A percentile compares a stretch with the other conserved stretches of the same genome.
Evolutionary conservation across 2,329 filamentous ascomycete species (phyloP).

Genomic region (Verticillium alfalfae): DNA sequence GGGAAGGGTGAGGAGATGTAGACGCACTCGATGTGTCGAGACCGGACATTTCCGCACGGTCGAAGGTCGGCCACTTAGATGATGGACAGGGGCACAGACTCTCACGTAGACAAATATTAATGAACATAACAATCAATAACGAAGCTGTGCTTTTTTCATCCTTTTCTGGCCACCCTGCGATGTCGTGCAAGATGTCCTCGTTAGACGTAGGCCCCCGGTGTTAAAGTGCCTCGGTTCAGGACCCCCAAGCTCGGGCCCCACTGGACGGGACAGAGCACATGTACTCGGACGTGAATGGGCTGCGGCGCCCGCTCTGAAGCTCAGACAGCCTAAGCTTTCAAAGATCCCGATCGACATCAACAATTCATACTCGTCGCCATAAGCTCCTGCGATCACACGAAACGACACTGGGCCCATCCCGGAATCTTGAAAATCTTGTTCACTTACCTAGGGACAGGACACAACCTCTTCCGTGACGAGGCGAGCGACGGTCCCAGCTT

Average conservation of each 20-base stretch:
- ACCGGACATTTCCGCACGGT: slow-evolving; percentile 6
- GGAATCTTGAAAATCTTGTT: neutral
- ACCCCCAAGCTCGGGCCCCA: neutral
- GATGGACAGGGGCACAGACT: slow-evolving; percentile 12
- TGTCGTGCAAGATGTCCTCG: neutral
- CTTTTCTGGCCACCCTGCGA: neutral
- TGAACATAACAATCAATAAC: slow-evolving; percentile 20
- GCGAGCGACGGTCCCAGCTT: neutral
- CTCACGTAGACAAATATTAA: slow-evolving; percentile 31
- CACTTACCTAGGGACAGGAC: neutral
- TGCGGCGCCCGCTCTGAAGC: neutral
- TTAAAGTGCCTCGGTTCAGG: neutral
- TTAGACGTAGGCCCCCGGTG: neutral
- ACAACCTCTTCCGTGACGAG: neutral
- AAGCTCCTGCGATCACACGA: neutral
- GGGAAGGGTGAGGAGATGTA: slow-evolving; percentile 6
- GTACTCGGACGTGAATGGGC: neutral
- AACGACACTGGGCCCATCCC: neutral
- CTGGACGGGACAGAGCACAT: too few species aligned
- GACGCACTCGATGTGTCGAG: slow-evolving; percentile 4
- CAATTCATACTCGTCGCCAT: neutral
- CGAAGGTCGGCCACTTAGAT: slow-evolving; percentile 8
- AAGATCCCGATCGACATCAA: neutral
- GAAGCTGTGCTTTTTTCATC: slow-evolving; percentile 1
- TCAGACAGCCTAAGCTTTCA: neutral